These are phyloP conservation scores for Diaporthe helianthi DNA, from an alignment of 2,329 filamentous ascomycete species.

Conservation along the genomic window DNA sequence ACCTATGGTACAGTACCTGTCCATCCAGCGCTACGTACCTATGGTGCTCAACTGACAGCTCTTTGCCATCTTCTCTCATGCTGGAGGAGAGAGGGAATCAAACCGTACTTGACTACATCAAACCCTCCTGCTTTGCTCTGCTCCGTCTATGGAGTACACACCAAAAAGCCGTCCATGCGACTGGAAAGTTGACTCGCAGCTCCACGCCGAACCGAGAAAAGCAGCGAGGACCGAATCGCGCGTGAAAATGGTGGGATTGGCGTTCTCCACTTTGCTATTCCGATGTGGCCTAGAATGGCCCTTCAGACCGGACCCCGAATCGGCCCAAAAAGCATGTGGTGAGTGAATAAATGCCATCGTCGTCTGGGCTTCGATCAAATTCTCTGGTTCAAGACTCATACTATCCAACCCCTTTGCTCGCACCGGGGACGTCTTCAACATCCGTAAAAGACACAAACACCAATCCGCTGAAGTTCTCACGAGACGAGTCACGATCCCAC, in stretches of 20 bases:
- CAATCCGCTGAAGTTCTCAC: not conserved
- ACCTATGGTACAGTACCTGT: too few relatives aligned
- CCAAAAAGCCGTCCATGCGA: not conserved
- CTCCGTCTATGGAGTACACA: too few relatives aligned
- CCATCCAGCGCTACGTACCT: not conserved
- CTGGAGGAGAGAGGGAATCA: not conserved
- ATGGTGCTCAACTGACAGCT: not conserved
- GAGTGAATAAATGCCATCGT: slow-evolving; percentile 15
- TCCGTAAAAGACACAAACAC: too few relatives aligned
- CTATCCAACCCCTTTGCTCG: not conserved
- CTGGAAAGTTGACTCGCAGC: not conserved
- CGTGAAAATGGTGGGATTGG: slow-evolving; percentile 19
- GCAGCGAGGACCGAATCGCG: slow-evolving; percentile 3
- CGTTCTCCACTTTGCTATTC: slow-evolving; percentile 5
- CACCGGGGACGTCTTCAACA: not conserved
- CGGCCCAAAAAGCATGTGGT: not conserved
- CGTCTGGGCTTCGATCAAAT: not conserved
- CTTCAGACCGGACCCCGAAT: slow-evolving; percentile 2
- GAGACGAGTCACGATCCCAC: not conserved
- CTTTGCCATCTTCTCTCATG: not conserved
- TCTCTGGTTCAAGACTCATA: not conserved
- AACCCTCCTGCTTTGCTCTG: not conserved
- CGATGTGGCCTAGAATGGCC: not conserved
- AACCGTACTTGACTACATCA: not conserved
- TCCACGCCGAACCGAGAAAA: slow-evolving; percentile 1